Conservation (phyloP, 495 filamentous ascomycete species). For the Cercophora sp. region DNA sequence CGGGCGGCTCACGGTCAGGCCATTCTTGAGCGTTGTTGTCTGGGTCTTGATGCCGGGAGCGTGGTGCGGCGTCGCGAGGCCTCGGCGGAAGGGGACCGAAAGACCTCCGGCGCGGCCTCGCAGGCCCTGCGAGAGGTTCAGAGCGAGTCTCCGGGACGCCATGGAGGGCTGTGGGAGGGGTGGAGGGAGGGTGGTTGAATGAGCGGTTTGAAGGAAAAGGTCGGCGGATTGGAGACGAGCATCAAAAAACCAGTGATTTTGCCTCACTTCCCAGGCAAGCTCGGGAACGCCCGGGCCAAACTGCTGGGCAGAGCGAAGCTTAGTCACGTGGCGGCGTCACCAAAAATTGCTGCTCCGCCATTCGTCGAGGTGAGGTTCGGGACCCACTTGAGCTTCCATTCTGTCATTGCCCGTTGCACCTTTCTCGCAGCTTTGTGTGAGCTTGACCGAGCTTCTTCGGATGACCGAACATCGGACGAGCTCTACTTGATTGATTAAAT, state of each 20-base stretch:
- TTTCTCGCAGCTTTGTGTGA: too few species aligned
- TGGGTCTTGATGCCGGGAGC: conserved; percentile 73
- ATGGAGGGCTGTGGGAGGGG: conserved; percentile 54
- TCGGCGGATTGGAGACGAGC: background rate
- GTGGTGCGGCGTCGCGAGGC: conserved; percentile 70
- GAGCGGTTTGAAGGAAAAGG: conserved; percentile 44
- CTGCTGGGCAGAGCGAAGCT: too few species aligned
- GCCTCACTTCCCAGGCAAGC: conserved; percentile 34
- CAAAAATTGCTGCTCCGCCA: too few species aligned
- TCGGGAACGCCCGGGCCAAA: conserved; percentile 30
- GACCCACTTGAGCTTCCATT: too few species aligned
- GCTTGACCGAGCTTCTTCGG: too few species aligned
- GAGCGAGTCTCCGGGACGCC: conserved; percentile 90
- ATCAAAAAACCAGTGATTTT: conserved; percentile 32
- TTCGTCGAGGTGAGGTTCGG: too few species aligned
- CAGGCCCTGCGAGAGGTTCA: conserved; percentile 81
- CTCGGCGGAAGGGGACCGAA: conserved; percentile 69
- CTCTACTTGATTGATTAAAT: too few species aligned
- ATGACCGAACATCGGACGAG: too few species aligned
- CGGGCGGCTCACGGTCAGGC: conserved; percentile 73
- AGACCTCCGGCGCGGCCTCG: conserved; percentile 70
- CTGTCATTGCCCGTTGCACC: too few species aligned
- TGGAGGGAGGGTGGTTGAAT: conserved; percentile 26
- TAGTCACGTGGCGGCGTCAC: too few species aligned
- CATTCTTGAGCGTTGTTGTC: conserved; percentile 93